These are phyloP conservation scores for Circinella umbellata DNA, from an alignment of 371 early-diverging fungal genomes.

Conservation along the genomic window DNA sequence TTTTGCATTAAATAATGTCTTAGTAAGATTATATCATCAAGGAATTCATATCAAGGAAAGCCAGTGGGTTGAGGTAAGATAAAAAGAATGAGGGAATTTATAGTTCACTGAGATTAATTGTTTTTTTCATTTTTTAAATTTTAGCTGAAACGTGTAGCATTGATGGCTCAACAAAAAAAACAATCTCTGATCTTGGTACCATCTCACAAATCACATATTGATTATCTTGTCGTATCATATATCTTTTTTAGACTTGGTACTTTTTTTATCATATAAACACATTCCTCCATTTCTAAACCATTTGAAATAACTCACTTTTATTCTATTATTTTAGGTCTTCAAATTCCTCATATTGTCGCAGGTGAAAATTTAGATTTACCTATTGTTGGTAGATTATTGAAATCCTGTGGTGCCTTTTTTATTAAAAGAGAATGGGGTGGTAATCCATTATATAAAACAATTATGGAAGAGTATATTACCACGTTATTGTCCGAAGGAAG, in stretches of 20 bases:
- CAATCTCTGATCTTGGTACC: conserved; percentile 84
- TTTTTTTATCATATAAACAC: too few relatives aligned
- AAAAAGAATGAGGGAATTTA: neutral
- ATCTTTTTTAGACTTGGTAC: conserved; percentile 78
- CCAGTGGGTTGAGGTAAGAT: conserved; percentile 76
- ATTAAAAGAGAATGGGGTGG: conserved; percentile 85
- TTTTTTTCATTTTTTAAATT: neutral
- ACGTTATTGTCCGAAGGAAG: conserved; percentile 48
- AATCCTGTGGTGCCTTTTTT: conserved; percentile 81
- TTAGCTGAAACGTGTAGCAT: conserved; percentile 68
- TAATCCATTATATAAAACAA: conserved; percentile 72
- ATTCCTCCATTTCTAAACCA: too few relatives aligned
- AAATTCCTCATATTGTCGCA: conserved; percentile 88
- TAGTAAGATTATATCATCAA: conserved; percentile 82
- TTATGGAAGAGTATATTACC: conserved; percentile 82
- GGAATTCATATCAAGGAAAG: conserved; percentile 85
- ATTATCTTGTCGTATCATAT: conserved; percentile 87
- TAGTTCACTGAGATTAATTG: neutral
- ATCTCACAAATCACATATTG: conserved; percentile 90
- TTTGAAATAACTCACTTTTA: neutral
- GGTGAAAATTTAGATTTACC: conserved; percentile 90
- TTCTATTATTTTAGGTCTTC: conserved; percentile 48
- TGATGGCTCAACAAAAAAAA: conserved; percentile 67
- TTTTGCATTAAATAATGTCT: conserved; percentile 74
- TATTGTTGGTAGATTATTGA: conserved; percentile 71